phyloP scores from a whole-genome alignment of 1,284 basidiomycete species.

The Lignosus rhinocerotis region DNA sequence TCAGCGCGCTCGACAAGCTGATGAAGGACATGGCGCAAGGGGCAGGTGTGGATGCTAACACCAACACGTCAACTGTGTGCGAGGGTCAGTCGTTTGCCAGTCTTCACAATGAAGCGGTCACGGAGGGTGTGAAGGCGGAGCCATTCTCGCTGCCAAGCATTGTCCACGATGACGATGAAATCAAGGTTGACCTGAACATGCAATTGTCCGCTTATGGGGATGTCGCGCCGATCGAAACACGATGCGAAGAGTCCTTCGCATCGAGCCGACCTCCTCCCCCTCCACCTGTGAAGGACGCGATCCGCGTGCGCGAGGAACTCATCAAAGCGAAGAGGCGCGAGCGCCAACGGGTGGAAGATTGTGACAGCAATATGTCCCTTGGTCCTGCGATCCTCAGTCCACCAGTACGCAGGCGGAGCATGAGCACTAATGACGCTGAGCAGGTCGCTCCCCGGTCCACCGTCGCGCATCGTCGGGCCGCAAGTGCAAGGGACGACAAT shows the following conservation, averaged over 20 bases:
- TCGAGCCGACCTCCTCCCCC: slow-evolving; percentile 31
- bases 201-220: not conserved
- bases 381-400: not conserved
- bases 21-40: slow-evolving; percentile 70
- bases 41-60: slow-evolving; percentile 20
- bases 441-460: slow-evolving; percentile 35
- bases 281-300: slow-evolving; percentile 64
- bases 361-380: slow-evolving; percentile 34
- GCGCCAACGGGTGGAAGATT: slow-evolving; percentile 49
- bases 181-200: slow-evolving; percentile 23
- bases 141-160: slow-evolving; percentile 34
- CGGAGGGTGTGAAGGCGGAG: slow-evolving; percentile 35
- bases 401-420: slow-evolving; percentile 62
- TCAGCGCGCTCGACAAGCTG: slow-evolving; percentile 76
- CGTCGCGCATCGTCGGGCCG: slow-evolving; percentile 30
- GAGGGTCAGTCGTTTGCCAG: slow-evolving; percentile 24
- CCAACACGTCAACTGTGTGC: slow-evolving; percentile 9
- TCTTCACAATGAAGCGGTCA: slow-evolving; percentile 34
- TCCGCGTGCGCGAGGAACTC: slow-evolving; percentile 63
- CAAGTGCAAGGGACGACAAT: slow-evolving; percentile 32
- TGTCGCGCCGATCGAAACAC: not conserved
- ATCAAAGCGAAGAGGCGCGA: slow-evolving; percentile 74
- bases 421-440: slow-evolving; percentile 72
- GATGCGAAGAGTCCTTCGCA: slow-evolving; percentile 3
- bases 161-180: slow-evolving; percentile 23